Conservation (phyloP, 352 stramenopile genomes). For the Globisporangium cederbergense region DNA sequence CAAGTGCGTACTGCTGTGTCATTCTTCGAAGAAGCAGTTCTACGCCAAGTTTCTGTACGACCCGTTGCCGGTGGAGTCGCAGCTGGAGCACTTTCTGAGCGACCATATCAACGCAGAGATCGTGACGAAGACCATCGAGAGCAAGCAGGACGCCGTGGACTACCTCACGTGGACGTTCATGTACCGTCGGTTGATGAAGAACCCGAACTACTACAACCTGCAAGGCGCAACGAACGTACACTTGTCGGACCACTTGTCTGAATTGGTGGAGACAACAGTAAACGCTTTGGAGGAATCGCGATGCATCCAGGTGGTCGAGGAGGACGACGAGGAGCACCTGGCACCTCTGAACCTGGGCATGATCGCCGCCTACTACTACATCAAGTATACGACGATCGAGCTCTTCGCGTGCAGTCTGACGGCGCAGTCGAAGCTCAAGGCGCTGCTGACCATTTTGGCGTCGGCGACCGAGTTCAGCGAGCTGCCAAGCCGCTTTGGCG, state of each 20-base stretch:
- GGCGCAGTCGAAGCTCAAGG: conserved; percentile 95
- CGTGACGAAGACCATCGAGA: conserved; percentile 97
- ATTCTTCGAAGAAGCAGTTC: conserved; percentile 97
- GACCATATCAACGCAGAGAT: conserved; percentile 99
- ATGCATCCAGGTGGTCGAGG: conserved; percentile 95
- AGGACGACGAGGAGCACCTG: conserved; percentile 90
- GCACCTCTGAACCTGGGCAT: conserved; percentile 98
- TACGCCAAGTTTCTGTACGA: conserved; percentile 99
- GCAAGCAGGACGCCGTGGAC: conserved; percentile 98
- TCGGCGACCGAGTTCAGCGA: conserved; percentile 95
- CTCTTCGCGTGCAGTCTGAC: conserved; percentile 97
- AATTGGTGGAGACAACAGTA: conserved; percentile 97
- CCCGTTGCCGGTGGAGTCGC: conserved; percentile 98
- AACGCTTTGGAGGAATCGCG: conserved; percentile 95
- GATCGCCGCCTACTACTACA: conserved; percentile 99
- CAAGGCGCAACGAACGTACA: conserved; percentile 89
- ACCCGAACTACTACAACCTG: conserved; percentile 99
- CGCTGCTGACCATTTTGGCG: conserved; percentile 96
- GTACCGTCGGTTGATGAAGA: conserved; percentile 98
- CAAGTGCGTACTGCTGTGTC: conserved; percentile 96
- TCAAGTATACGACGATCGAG: conserved; percentile 99
- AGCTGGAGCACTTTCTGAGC: conserved; percentile 97
- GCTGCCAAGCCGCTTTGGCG: conserved; percentile 90
- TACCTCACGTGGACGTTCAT: conserved; percentile 99
- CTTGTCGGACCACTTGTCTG: conserved; percentile 98